Evolutionary conservation across 768 basidiomycete species (phyloP).

Genomic region (Tulasnella sp.): DNA sequence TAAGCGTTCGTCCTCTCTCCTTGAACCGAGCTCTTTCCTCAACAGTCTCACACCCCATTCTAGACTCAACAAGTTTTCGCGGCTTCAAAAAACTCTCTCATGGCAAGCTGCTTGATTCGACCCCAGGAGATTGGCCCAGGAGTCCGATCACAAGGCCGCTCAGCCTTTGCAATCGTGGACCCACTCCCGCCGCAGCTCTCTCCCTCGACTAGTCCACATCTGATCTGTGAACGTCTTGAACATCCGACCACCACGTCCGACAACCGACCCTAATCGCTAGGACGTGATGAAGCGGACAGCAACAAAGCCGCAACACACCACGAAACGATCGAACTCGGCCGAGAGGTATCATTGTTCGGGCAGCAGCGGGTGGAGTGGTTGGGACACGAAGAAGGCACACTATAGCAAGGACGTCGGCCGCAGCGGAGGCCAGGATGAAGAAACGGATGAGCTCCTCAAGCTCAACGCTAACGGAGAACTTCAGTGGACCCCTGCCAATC

Average conservation of each 20-base stretch:
- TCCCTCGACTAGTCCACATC: slow-evolving; percentile 26
- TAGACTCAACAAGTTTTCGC: too few relatives aligned
- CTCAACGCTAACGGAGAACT: too few relatives aligned
- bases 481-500: too few relatives aligned
- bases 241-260: not conserved
- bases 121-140: slow-evolving; percentile 47
- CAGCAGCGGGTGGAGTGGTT: not conserved
- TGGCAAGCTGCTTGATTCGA: not conserved
- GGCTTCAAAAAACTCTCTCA: not conserved
- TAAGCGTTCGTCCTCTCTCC: too few relatives aligned
- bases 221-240: not conserved
- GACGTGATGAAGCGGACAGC: not conserved
- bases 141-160: slow-evolving; percentile 40
- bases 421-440: not conserved
- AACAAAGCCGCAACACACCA: not conserved
- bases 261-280: not conserved
- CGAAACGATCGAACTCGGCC: not conserved
- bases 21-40: not conserved
- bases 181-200: not conserved
- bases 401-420: not conserved
- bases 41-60: not conserved
- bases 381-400: not conserved
- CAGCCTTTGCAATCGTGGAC: slow-evolving; percentile 20
- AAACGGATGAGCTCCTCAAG: too few relatives aligned
- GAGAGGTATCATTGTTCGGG: not conserved